Base-by-base conservation (phyloP, 371 early-diverging fungal species). In the Thermomucor indicae-seudaticae region DNA sequence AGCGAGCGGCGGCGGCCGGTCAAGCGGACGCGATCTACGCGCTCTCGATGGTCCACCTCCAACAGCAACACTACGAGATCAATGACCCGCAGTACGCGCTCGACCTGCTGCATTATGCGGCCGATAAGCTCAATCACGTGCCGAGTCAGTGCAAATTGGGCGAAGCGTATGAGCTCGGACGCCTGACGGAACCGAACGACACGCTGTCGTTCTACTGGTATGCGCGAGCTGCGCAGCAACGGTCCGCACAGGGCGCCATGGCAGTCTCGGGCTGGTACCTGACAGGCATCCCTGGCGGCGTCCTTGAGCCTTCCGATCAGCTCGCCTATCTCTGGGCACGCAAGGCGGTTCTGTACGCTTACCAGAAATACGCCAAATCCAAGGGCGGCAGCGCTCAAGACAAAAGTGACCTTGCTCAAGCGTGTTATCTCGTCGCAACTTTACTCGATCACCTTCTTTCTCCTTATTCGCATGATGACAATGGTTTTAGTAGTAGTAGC, bases 191-290 rank as follows among this genome's bases (percentile, higher is more conserved):
- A 0, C 74, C 88, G 6, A 93, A 96, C 55, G 86, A 96, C 1
- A 69, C 85, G 2, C 67, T 85, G 28, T 92, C 93, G 2, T 90
- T 98, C 51, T 88, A 88, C 6, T 98, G 97, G 95, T 97, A 96
- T 70, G 86, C 92, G 27, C 80, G 83, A 8, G 91, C 95, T 0
- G 93, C 93, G 3, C 81, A 90, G 43, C 81, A 85, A 52, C 83
- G 86, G 8, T 80, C 89, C 55, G 72, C 90, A 4, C 91, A 92
- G 30, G 86, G 84, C 1, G 86, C 89, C 47, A 64, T 94, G 22
- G 93, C 89, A 12, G 67, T 94, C 10, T 86, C 90, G 1, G 90
- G 90, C 1, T 92, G 92, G 90, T 93, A 91, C 56, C 68, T 94
- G 51, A 91, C 92, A 0, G 94, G 95, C 72, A n/a, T n/a, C n/a